Conservation (phyloP, 208 protist genomes). For the Acanthamoeba healyi region DNA sequence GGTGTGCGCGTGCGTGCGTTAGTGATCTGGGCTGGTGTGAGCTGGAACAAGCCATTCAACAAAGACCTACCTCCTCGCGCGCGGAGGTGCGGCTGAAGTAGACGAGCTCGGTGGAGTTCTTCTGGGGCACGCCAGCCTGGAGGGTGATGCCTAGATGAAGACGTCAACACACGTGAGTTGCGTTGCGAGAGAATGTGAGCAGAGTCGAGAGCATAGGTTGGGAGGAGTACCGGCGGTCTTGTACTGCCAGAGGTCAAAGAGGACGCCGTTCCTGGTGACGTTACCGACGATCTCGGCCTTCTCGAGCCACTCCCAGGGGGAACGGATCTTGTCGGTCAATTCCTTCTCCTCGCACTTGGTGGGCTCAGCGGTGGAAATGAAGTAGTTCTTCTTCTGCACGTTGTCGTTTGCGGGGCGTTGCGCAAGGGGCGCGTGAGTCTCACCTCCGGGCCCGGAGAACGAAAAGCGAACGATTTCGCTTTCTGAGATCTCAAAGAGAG, state of each 20-base stretch:
- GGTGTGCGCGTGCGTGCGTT: too few relatives aligned
- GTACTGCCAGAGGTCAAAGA: slow-evolving; percentile 39
- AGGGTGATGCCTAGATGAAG: background rate
- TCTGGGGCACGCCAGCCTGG: slow-evolving; percentile 22
- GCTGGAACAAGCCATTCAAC: too few relatives aligned
- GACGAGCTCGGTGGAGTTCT: slow-evolving; percentile 21
- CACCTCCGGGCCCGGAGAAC: background rate
- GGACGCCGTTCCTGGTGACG: slow-evolving; percentile 10
- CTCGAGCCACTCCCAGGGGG: slow-evolving; percentile 37
- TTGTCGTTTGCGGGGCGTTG: background rate
- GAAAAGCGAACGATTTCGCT: background rate
- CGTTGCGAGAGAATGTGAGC: background rate
- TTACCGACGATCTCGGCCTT: slow-evolving; percentile 1
- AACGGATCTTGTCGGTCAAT: slow-evolving; percentile 1
- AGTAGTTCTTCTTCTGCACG: slow-evolving; percentile 60
- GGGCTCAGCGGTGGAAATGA: slow-evolving; percentile 1
- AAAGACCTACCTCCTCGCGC: slow-evolving; percentile 21
- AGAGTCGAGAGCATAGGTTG: too few relatives aligned
- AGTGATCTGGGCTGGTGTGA: too few relatives aligned
- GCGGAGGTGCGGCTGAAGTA: slow-evolving; percentile 11
- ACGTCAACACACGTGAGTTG: background rate
- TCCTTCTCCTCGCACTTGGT: background rate
- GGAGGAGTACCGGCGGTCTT: slow-evolving; percentile 27
- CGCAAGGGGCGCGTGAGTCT: background rate
- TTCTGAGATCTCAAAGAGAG: background rate